A percentile compares a stretch with the other conserved stretches of the same genome.
Conservation (phyloP, 208 protist genomes). For the Leishmania tarentolae region DNA sequence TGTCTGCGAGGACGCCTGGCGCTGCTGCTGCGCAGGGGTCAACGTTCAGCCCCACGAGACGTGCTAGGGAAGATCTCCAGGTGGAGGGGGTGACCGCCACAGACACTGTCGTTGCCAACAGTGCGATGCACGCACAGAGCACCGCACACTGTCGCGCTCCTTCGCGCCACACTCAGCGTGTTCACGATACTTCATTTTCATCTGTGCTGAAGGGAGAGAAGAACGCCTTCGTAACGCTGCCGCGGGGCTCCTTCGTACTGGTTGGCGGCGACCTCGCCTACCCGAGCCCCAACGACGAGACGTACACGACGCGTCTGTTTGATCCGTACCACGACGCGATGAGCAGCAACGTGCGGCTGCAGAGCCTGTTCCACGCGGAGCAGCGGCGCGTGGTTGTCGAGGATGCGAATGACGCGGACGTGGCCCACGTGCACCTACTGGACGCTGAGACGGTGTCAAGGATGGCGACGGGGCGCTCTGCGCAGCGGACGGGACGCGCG, state of each 20-base stretch:
- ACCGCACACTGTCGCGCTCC: not conserved
- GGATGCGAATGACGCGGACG: constrained; percentile 48
- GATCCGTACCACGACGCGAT: constrained; percentile 75
- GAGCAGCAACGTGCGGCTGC: constrained; percentile 43
- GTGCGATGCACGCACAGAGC: not conserved
- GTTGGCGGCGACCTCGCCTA: constrained; percentile 87
- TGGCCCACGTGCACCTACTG: constrained; percentile 61
- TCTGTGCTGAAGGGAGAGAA: not conserved
- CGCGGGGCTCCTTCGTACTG: constrained; percentile 77
- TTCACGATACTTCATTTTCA: not conserved
- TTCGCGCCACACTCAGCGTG: not conserved
- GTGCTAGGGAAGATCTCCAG: not conserved
- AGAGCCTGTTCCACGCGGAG: constrained; percentile 44
- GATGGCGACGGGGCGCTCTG: constrained; percentile 34
- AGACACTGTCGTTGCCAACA: not conserved
- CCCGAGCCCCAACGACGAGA: constrained; percentile 74
- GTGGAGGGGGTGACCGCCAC: no score
- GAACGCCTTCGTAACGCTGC: constrained; percentile 36
- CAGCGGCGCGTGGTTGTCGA: constrained; percentile 50
- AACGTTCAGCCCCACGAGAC: not conserved
- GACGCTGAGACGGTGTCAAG: constrained; percentile 44
- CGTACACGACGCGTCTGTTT: constrained; percentile 74
- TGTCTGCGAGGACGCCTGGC: not conserved
- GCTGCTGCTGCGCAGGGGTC: not conserved
- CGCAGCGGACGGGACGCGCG: constrained; percentile 24